Evolutionary conservation across 1,284 basidiomycete species (phyloP).

Genomic region (Phylloboletellus chloephorus): DNA sequence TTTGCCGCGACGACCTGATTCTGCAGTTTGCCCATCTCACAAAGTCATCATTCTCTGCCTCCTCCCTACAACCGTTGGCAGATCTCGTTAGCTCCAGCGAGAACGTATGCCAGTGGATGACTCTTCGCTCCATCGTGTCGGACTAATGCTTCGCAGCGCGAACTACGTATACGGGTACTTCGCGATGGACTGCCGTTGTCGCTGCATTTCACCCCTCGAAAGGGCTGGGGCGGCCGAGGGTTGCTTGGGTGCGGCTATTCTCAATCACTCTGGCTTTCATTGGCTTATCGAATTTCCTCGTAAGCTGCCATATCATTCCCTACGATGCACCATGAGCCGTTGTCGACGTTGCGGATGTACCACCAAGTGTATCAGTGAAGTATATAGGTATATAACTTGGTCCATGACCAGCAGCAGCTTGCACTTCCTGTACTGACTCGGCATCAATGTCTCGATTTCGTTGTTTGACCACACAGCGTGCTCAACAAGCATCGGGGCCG

Average conservation of each 20-base stretch:
- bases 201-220: constrained; percentile 49
- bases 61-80: constrained; percentile 63
- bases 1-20: constrained; percentile 67
- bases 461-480: constrained; percentile 56
- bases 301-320: constrained; percentile 73
- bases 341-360: not conserved
- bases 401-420: constrained; percentile 30
- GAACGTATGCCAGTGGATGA: constrained; percentile 49
- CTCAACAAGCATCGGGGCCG: constrained; percentile 58
- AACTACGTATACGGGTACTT: constrained; percentile 43
- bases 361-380: not conserved
- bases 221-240: constrained; percentile 75
- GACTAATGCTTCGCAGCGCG: constrained; percentile 35
- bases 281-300: constrained; percentile 3
- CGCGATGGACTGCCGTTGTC: constrained; percentile 35
- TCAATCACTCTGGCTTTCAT: not conserved
- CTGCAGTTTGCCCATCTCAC: constrained; percentile 68
- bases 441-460: constrained; percentile 39
- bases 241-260: constrained; percentile 61
- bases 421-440: constrained; percentile 43
- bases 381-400: too few species aligned
- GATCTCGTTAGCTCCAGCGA: constrained; percentile 68
- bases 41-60: constrained; percentile 43
- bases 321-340: constrained; percentile 24
- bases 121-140: not conserved